Evolutionary conservation across 345 rosid genomes (phyloP), one percentile per base, ranked within the genome.

Genomic region (Trapa bicornis): DNA sequence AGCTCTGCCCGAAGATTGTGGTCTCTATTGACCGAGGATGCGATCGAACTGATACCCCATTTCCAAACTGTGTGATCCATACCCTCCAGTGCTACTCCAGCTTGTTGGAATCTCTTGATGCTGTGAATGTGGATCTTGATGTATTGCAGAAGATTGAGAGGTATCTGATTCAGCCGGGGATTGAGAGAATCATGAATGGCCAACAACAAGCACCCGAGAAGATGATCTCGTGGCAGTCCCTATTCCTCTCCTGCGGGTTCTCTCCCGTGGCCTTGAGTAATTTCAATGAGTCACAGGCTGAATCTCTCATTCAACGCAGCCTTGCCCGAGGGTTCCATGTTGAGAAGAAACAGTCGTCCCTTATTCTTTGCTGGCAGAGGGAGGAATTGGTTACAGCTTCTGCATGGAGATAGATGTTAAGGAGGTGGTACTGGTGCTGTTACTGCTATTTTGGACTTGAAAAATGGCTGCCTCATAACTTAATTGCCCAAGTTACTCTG

Each of bases 251-350:
- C 47, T 80, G 79, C 17, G 98, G 97, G 69, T 87, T 93, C 74
- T 73, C 83, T 38, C 89, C 89, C 64, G 73, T 70, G 75, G 47
- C 79, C 32, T 84, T 93, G 71, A 93, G 98, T 70, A 83, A 83
- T 74, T 88, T 87, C 71, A 82, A 92, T 4, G 97, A 88, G 71
- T 80, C 89, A 37, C 98, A 93, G 63, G 98, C 98, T 12, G 96
- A 90, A 64, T 87, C 86, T 72, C 77, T 93, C 75, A 71, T 90
- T 61, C 86, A 83, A 77, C 77, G 97, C 74, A 82, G 79, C 63
- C 81, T 74, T 11, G 87, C 73, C 22, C 79, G 84, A 78, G 98
- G 98, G 43, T 93, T 93, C 75, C 90, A 83, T 29, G 86, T 88
- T 33, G 98, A 88, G 80, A 93, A 87, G 76, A 81, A 81, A 54